Evolutionary conservation across 2,329 filamentous ascomycete genomes (phyloP), one percentile per base, ranked within the genome.

Genomic region (Fusarium xyrophilum): DNA sequence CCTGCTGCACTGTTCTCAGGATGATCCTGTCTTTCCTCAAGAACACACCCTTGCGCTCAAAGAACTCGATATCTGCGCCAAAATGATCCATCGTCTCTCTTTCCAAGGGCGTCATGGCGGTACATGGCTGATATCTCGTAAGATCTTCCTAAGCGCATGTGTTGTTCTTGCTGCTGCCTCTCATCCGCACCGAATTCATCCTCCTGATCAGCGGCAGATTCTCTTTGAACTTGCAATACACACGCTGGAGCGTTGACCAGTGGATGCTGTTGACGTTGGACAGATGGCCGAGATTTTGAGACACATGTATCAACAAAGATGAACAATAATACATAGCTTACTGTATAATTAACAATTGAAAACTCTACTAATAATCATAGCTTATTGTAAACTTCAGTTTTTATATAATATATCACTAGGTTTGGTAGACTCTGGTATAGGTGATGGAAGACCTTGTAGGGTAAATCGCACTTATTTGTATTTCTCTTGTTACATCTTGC

Each of bases 41-140:
- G 38, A 21, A 10, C 30, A 43, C 15, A 17, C 30, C 13, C 55
- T 54, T 43, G 55, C 55, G 28, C 23, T 54, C 23, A 57, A 42
- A 30, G 55, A 54, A 53, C 19, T 54, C 15, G 30, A 40, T 11
- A 40, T 57, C n/a, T 57, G 38, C 47, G 30, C 52, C 33, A 21
- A 36, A 15, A 53, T 44, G 13, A 13, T 50, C 2, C 30, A 57
- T 54, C 55, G 36, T 6, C 47, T 57, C 13, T 25, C 55, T 42
- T 57, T 57, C 40, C 47, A 57, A n/a, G 28, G 55, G 23, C 51
- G 62, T 14, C 64, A 67, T 9, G 64, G 64, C 13, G 62, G 64
- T 11, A 56, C 52, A 3, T 62, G 64, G 64, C 48, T 66, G 6
- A 55, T 58, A 9, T 56, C 62, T 13, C 57, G 62, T 17, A 40